phyloP scores from a whole-genome alignment of 306 rosid species.

The Albizia julibrissin region DNA sequence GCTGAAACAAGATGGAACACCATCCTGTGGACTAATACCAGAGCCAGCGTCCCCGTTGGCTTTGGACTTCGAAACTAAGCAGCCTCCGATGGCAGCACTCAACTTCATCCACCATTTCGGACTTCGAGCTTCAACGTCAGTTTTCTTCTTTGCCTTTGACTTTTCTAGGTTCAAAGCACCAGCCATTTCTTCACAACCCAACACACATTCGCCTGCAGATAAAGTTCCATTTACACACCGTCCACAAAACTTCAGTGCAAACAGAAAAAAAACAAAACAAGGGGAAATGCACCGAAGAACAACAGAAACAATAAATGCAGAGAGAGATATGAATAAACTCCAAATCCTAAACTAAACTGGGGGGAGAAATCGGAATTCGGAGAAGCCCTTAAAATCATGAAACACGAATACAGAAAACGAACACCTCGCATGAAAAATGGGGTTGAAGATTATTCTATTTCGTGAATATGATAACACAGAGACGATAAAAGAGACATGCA shows the following conservation, averaged over 20 bases:
- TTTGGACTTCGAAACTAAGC: conserved; percentile 42
- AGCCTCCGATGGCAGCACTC: conserved; percentile 42
- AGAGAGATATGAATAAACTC: not conserved
- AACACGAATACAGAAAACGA: conserved; percentile 24
- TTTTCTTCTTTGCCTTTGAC: conserved; percentile 37
- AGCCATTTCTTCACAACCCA: conserved; percentile 42
- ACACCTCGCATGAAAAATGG: not conserved
- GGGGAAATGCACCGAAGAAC: not conserved
- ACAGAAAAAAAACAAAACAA: not conserved
- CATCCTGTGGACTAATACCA: conserved; percentile 30
- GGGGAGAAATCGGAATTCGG: conserved; percentile 23
- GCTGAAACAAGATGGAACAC: conserved; percentile 27
- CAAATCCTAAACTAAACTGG: conserved; percentile 3
- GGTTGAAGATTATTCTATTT: not conserved
- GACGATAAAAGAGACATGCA: conserved; percentile 41
- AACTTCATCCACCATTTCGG: conserved; percentile 48
- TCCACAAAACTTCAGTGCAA: not conserved
- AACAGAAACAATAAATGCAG: not conserved
- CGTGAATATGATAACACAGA: not conserved
- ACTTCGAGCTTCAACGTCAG: conserved; percentile 23
- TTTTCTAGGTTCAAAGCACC: conserved; percentile 32
- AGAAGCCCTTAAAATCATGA: not conserved
- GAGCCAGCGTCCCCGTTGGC: conserved; percentile 37
- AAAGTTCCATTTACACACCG: conserved; percentile 19
- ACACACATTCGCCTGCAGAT: conserved; percentile 12